Conservation (phyloP, 768 basidiomycete genomes). For the Boletus coccyginus region DNA sequence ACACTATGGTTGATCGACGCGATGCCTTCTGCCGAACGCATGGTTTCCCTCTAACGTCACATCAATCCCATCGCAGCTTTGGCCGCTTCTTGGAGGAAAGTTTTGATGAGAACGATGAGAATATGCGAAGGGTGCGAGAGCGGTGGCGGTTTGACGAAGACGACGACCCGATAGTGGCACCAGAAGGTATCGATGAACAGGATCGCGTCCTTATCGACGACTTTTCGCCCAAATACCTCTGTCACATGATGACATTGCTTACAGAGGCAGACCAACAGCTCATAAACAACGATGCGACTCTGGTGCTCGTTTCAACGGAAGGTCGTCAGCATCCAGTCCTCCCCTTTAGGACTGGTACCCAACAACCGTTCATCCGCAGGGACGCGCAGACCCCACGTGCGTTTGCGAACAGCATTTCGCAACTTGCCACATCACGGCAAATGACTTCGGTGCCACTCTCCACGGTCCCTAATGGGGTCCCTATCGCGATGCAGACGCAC, state of each 20-base stretch:
- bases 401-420: conserved; percentile 27
- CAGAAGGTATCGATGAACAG: conserved; percentile 64
- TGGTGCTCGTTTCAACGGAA: conserved; percentile 42
- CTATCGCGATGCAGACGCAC: conserved; percentile 58
- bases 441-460: conserved; percentile 22
- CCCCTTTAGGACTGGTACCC: conserved; percentile 43
- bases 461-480: conserved; percentile 41
- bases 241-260: conserved; percentile 54
- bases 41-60: conserved; percentile 16
- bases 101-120: conserved; percentile 34
- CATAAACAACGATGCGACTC: conserved; percentile 49
- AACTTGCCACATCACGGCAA: conserved; percentile 20
- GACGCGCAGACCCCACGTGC: conserved; percentile 23
- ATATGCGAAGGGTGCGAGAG: conserved; percentile 45
- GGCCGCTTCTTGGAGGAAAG: conserved; percentile 27
- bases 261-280: conserved; percentile 51
- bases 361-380: conserved; percentile 28
- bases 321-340: conserved; percentile 50
- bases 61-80: conserved; percentile 11
- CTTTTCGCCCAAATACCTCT: conserved; percentile 57
- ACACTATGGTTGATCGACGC: conserved; percentile 72
- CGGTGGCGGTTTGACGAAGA: conserved; percentile 72
- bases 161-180: conserved; percentile 52
- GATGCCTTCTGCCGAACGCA: conserved; percentile 28
- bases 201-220: conserved; percentile 72